Conservation (phyloP, 495 filamentous ascomycete genomes). For the Pyrenopolyporus hunteri region DNA sequence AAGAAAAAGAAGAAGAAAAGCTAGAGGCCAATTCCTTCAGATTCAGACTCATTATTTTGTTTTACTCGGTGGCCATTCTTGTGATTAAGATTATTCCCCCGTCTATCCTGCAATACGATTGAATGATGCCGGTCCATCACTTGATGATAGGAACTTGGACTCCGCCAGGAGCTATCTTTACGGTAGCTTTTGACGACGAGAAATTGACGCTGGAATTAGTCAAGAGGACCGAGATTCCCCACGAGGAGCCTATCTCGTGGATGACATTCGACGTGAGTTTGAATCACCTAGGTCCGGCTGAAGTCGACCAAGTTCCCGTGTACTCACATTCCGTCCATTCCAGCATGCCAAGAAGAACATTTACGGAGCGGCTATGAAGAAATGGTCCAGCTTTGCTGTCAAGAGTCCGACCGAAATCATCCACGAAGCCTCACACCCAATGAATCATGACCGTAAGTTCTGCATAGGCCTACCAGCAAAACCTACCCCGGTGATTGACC, state of each 20-base stretch:
- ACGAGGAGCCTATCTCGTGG: conserved; percentile 87
- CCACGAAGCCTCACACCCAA: conserved; percentile 74
- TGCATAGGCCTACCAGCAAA: conserved; percentile 8
- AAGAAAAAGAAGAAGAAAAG: too few species aligned
- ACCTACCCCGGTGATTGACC: conserved; percentile 17
- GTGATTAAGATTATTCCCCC: not conserved
- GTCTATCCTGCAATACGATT: not conserved
- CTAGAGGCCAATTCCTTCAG: conserved; percentile 6
- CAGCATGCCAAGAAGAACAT: conserved; percentile 80
- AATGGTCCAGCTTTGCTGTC: conserved; percentile 81
- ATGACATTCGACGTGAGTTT: conserved; percentile 81
- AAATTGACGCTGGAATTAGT: conserved; percentile 69
- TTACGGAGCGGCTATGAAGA: conserved; percentile 88
- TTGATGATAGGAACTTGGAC: conserved; percentile 87
- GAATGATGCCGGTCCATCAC: conserved; percentile 73
- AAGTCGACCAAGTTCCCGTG: not conserved
- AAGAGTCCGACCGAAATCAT: conserved; percentile 77
- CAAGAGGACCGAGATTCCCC: conserved; percentile 78
- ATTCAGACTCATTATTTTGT: not conserved
- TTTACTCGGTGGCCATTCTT: not conserved
- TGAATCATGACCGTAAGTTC: conserved; percentile 60
- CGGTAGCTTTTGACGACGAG: conserved; percentile 81
- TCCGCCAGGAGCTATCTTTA: conserved; percentile 83
- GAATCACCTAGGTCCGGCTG: not conserved
- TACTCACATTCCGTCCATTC: conserved; percentile 34